A percentile compares a stretch with the other conserved stretches of the same genome.
Evolutionary conservation across 768 basidiomycete species (phyloP).

Genomic region (Imleria badia): DNA sequence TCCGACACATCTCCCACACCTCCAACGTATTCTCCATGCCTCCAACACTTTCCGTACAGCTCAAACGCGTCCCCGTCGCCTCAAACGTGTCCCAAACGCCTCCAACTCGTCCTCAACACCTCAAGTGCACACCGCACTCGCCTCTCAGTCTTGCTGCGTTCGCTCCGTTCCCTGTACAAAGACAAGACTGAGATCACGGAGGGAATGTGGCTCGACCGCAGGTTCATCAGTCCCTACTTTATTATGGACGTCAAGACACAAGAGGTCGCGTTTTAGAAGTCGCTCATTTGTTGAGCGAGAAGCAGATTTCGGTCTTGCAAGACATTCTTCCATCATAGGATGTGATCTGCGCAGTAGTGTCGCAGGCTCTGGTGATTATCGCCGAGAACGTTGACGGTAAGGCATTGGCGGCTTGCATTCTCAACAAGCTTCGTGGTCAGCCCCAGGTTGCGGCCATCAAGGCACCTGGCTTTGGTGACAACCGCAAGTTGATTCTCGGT

Average conservation of each 20-base stretch:
- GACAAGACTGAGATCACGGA: slow-evolving; percentile 99
- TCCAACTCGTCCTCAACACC: too few species aligned
- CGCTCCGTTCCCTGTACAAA: too few species aligned
- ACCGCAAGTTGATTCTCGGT: too few species aligned
- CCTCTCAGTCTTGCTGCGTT: too few species aligned
- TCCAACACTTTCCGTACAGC: too few species aligned
- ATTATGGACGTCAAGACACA: slow-evolving; percentile 96
- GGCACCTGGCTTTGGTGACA: too few species aligned
- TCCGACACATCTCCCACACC: too few species aligned
- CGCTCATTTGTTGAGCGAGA: slow-evolving; percentile 89
- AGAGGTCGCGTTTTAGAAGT: slow-evolving; percentile 96
- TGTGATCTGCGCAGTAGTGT: slow-evolving; percentile 71
- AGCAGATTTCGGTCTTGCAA: slow-evolving; percentile 93
- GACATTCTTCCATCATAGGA: slow-evolving; percentile 94
- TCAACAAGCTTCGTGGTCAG: slow-evolving; percentile 99
- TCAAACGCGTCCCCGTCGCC: too few species aligned
- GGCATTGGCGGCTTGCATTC: slow-evolving; percentile 93
- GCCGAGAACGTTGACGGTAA: slow-evolving; percentile 98
- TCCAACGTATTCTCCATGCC: too few species aligned
- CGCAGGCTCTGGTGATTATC: slow-evolving; percentile 92
- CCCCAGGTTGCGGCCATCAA: slow-evolving; percentile 92
- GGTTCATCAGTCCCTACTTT: slow-evolving; percentile 97
- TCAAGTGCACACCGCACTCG: too few species aligned
- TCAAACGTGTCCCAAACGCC: too few species aligned
- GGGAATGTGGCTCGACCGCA: slow-evolving; percentile 99